A percentile compares a stretch with the other conserved stretches of the same genome.
Conservation (phyloP, 2,329 filamentous ascomycete genomes). For the Tolypocladium album region DNA sequence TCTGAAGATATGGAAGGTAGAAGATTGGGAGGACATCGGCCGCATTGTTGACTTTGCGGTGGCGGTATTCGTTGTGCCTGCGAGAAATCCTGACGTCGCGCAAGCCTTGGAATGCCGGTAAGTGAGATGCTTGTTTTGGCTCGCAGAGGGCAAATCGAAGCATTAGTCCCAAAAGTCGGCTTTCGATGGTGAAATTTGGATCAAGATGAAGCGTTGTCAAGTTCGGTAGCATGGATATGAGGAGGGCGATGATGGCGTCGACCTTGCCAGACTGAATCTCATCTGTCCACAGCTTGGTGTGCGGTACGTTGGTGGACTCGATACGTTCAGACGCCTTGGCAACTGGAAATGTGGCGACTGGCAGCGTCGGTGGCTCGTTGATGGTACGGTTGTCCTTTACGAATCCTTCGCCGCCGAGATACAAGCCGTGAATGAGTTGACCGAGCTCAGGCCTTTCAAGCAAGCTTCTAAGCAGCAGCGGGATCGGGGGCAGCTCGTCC, state of each 20-base stretch:
- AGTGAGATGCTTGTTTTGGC: background rate
- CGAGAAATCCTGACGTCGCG: background rate
- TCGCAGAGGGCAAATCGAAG: conserved; percentile 1
- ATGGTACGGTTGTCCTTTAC: background rate
- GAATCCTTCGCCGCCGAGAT: background rate
- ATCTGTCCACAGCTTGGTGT: background rate
- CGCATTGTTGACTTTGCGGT: background rate
- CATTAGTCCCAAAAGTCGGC: background rate
- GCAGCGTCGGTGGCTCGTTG: background rate
- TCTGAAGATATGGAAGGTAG: too few relatives aligned
- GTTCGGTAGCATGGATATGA: conserved; percentile 1
- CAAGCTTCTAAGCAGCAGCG: background rate
- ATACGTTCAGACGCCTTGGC: background rate
- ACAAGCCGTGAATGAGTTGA: background rate
- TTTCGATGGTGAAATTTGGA: conserved; percentile 1
- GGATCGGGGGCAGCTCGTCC: background rate
- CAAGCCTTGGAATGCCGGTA: background rate
- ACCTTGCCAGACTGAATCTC: background rate
- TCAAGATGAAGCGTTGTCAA: background rate
- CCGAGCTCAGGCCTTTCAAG: background rate
- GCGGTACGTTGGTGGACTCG: background rate
- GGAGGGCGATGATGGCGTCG: conserved; percentile 4
- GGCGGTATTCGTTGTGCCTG: background rate
- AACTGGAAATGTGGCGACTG: background rate
- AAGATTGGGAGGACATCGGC: conserved; percentile 1